Conservation (phyloP, 176 grass and related monocot genomes). For the Chloris gayana region DNA sequence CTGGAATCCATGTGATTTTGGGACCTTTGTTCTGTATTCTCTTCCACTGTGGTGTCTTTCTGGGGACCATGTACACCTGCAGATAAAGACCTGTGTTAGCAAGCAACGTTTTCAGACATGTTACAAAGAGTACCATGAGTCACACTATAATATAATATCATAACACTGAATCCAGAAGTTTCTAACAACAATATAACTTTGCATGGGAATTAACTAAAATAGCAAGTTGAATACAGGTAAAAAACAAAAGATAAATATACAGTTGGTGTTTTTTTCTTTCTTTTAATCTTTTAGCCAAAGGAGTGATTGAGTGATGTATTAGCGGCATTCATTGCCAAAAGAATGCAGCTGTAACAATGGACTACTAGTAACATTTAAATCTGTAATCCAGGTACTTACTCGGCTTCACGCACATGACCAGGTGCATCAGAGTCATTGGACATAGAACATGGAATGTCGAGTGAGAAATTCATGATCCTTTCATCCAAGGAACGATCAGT, state of each 20-base stretch:
- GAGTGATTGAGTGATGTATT: neutral
- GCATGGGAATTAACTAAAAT: neutral
- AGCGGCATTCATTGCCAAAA: neutral
- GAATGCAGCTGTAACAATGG: neutral
- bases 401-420: constrained; percentile 29
- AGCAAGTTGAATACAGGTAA: neutral
- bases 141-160: neutral
- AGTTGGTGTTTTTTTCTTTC: neutral
- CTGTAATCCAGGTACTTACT: constrained; percentile 33
- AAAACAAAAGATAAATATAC: neutral
- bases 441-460: constrained; percentile 29
- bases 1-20: constrained; percentile 36
- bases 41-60: constrained; percentile 42
- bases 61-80: constrained; percentile 45
- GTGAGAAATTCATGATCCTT: constrained; percentile 32
- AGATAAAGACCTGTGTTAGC: constrained; percentile 37
- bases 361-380: neutral
- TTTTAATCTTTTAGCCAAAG: neutral
- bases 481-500: constrained; percentile 39
- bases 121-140: constrained; percentile 1
- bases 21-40: constrained; percentile 30
- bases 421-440: constrained; percentile 38
- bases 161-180: neutral
- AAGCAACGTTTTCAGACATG: constrained; percentile 32
- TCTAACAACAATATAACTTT: neutral